A percentile compares a stretch with the other conserved stretches of the same genome.
Conservation (phyloP, 805 yeast species). For the Monosporozyma servazzii region DNA sequence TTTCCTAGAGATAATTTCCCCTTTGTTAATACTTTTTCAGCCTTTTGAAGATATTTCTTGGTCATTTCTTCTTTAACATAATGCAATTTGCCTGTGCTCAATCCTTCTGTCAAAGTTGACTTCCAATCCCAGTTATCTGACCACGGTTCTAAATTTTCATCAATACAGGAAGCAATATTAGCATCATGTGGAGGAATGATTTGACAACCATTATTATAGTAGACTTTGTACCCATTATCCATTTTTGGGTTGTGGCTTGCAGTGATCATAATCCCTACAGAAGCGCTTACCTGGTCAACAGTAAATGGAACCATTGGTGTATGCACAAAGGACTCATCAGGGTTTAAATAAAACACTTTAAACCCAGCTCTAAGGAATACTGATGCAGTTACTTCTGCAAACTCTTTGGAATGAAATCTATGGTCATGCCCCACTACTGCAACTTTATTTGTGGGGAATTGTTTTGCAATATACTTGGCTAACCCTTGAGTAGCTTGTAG, state of each 20-base stretch:
- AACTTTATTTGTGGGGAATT: slow-evolving; percentile 21
- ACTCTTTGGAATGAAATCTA: slow-evolving; percentile 66
- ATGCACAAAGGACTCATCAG: slow-evolving; percentile 40
- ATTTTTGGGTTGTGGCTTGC: slow-evolving; percentile 80
- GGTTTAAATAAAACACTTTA: slow-evolving; percentile 49
- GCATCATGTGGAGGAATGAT: slow-evolving; percentile 86
- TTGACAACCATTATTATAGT: slow-evolving; percentile 90
- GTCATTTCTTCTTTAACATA: slow-evolving; percentile 38
- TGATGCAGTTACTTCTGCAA: slow-evolving; percentile 71
- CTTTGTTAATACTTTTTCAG: slow-evolving; percentile 9
- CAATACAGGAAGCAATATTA: slow-evolving; percentile 58
- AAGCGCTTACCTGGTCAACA: slow-evolving; percentile 51
- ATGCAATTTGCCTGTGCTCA: slow-evolving; percentile 24
- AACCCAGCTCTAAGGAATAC: slow-evolving; percentile 64
- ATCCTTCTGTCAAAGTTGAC: slow-evolving; percentile 29
- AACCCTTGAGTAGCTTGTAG: slow-evolving; percentile 85
- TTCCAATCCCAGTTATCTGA: slow-evolving; percentile 40
- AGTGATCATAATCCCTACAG: slow-evolving; percentile 87
- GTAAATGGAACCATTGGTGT: slow-evolving; percentile 93
- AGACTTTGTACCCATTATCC: slow-evolving; percentile 92
- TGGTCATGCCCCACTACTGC: slow-evolving; percentile 88
- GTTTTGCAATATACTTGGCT: slow-evolving; percentile 38
- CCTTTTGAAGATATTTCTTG: slow-evolving; percentile 34
- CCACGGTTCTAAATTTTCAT: slow-evolving; percentile 54
- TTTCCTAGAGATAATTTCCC: not conserved